Base-by-base conservation (phyloP, 2,329 filamentous ascomycete species). In the Bipolaris victoriae region DNA sequence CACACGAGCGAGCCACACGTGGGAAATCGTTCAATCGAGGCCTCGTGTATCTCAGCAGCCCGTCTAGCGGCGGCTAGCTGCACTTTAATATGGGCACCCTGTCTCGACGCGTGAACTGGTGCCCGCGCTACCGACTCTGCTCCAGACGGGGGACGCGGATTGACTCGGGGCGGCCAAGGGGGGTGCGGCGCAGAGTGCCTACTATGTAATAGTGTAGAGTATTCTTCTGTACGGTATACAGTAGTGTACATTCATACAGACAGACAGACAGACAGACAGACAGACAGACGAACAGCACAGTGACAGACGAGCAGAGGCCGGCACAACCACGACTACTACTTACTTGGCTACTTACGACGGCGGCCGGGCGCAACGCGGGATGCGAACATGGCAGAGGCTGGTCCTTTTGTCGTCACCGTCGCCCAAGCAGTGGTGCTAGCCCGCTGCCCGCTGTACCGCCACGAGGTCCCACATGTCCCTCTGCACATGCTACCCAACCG, bases 21-120 rank as follows among this genome's bases (percentile, higher is more conserved):
- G 73, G 72, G 67, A 73, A 69, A 74, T 75, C 69, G 71, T 71
- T 71, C 66, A 73, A 73, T 73, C 69, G 72, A 70, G 71, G 63
- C 68, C 67, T 75, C 73, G 72, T 75, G 70, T 71, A 75, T 76
- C 72, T 72, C 54, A 64, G 62, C 68, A 67, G 61, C 58, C 65
- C 57, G 50, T 61, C 62, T 73, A 74, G 72, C 71, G 71, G 69
- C 72, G 72, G 72, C 70, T 72, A 72, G 66, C 64, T 64, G 72
- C 71, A 68, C 49, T 70, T 66, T 67, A 64, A 68, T 71, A 69
- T 69, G 68, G 64, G 53, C 56, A 59, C 62, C 66, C 62, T 63
- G 61, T 52, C 61, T 60, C 58, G 56, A 61, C 60, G 55, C 61
- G 62, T 57, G 60, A 65, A 67, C 65, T 63, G 64, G 49, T 61